Evolutionary conservation across 1,284 basidiomycete genomes (phyloP).

Genomic region (Ceratobasidium sp.): DNA sequence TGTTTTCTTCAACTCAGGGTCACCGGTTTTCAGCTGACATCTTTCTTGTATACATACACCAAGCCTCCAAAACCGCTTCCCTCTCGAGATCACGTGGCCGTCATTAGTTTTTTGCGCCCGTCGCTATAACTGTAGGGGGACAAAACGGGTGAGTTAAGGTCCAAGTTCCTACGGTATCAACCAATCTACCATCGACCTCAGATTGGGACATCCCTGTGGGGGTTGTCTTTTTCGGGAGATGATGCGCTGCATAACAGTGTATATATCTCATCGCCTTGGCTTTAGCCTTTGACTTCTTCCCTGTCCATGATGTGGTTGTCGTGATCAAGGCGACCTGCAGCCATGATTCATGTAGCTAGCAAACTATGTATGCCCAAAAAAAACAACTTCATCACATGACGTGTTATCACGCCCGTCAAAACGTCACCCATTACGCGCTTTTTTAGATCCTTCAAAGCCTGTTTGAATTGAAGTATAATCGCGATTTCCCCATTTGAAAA

Average conservation of each 20-base stretch:
- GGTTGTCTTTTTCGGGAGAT: no score
- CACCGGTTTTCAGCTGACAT: neutral
- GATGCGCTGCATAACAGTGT: no score
- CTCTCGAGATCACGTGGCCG: no score
- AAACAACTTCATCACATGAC: no score
- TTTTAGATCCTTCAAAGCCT: no score
- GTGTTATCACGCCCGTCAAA: no score
- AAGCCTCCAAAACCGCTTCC: neutral
- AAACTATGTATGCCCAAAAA: no score
- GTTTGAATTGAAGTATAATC: no score
- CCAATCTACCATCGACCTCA: neutral
- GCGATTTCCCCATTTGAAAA: no score
- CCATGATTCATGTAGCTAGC: no score
- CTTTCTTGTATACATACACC: neutral
- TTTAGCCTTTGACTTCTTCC: neutral
- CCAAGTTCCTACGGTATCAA: neutral
- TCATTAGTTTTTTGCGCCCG: neutral
- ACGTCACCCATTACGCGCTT: no score
- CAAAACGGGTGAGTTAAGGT: no score
- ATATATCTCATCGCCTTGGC: neutral
- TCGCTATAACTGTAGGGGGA: neutral
- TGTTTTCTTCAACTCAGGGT: neutral
- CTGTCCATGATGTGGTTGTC: neutral
- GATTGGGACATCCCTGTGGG: neutral
- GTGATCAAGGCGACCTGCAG: neutral